phyloP scores from a whole-genome alignment of 352 stramenopile genomes.

The Phytopythium ostracodes region DNA sequence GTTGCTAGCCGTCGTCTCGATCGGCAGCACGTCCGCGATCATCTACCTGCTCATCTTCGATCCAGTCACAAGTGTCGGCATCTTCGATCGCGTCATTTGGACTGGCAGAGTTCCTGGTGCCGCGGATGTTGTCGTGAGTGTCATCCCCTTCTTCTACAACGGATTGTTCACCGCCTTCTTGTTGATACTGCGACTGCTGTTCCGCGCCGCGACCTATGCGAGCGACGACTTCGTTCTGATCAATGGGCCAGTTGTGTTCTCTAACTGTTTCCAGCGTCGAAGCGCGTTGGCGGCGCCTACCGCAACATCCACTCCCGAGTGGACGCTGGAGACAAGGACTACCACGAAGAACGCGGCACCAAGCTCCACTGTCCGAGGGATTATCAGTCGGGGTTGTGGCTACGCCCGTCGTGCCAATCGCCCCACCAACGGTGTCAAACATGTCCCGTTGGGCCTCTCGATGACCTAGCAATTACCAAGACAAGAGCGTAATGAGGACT shows the following conservation, averaged over 20 bases:
- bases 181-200: background rate
- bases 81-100: background rate
- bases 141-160: slow-evolving; percentile 4
- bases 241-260: slow-evolving; percentile 1
- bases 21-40: background rate
- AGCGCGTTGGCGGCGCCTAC: background rate
- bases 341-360: background rate
- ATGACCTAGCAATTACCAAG: background rate
- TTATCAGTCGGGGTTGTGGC: background rate
- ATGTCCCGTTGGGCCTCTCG: background rate
- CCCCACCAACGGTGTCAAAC: background rate
- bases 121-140: background rate
- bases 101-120: background rate
- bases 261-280: background rate
- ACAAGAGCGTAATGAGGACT: too few relatives aligned
- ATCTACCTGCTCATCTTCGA: slow-evolving; percentile 6
- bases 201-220: background rate
- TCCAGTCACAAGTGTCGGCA: background rate
- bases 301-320: background rate
- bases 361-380: background rate
- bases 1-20: background rate
- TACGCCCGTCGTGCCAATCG: background rate
- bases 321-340: too few relatives aligned
- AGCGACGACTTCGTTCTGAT: background rate
- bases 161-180: background rate